Percentiles rank a stretch among this genome's conserved stretches.
phyloP scores from a whole-genome alignment of 768 basidiomycete species.

The Amanita rubescens region DNA sequence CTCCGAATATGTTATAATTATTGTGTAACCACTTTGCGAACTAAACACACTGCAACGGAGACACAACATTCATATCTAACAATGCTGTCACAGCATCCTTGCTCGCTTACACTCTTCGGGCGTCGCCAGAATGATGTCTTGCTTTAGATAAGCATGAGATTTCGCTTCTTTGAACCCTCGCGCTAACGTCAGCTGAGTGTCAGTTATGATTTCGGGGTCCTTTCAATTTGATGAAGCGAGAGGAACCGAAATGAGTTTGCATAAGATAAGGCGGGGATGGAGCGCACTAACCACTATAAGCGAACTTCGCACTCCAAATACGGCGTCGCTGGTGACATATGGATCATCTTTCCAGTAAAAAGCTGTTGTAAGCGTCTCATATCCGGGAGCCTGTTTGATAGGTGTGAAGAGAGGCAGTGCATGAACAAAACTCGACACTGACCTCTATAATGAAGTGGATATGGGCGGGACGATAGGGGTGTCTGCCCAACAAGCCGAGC shows the following conservation, averaged over 20 bases:
- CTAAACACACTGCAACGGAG: too few species aligned
- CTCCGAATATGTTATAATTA: too few species aligned
- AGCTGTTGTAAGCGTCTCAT: slow-evolving; percentile 64
- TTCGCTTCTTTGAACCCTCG: slow-evolving; percentile 42
- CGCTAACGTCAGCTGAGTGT: slow-evolving; percentile 45
- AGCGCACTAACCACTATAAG: slow-evolving; percentile 56
- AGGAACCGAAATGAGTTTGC: background rate
- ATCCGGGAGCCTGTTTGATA: slow-evolving; percentile 54
- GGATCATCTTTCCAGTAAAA: slow-evolving; percentile 67
- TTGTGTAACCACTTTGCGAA: too few species aligned
- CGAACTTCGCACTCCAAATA: slow-evolving; percentile 78
- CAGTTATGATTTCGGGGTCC: slow-evolving; percentile 47
- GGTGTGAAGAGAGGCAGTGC: background rate
- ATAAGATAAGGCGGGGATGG: background rate
- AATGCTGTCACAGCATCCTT: too few species aligned
- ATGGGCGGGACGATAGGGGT: slow-evolving; percentile 75
- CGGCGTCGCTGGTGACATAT: slow-evolving; percentile 62
- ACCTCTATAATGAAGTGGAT: slow-evolving; percentile 69
- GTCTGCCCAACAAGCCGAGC: slow-evolving; percentile 49
- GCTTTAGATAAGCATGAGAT: slow-evolving; percentile 30
- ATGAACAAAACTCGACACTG: background rate
- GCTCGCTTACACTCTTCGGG: slow-evolving; percentile 28
- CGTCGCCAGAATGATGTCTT: slow-evolving; percentile 36
- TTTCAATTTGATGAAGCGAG: slow-evolving; percentile 15
- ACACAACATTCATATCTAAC: too few species aligned